A percentile compares a stretch with the other conserved stretches of the same genome.
These are phyloP conservation scores for Lasiodiplodia theobromae DNA, from an alignment of 2,329 filamentous ascomycete species.

Conservation along the genomic window DNA sequence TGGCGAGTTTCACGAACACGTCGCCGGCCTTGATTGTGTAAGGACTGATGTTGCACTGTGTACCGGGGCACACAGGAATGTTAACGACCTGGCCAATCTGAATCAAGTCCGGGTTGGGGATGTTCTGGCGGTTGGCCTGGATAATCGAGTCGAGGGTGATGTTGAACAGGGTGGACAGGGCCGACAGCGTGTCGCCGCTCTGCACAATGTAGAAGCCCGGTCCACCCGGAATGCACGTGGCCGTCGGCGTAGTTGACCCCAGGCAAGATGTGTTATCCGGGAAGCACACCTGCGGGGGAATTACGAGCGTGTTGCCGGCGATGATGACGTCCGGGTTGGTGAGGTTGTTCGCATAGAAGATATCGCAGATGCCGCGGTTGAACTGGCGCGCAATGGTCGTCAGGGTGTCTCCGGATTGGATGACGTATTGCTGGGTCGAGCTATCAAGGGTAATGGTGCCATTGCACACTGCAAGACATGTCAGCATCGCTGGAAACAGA, in stretches of 20 bases:
- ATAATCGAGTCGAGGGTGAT: conserved; percentile 36
- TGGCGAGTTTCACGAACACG: conserved; percentile 36
- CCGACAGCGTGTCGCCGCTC: conserved; percentile 35
- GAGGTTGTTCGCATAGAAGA: conserved; percentile 30
- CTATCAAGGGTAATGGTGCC: conserved; percentile 13
- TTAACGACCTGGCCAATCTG: conserved; percentile 36
- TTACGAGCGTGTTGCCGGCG: conserved; percentile 24
- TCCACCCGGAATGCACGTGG: conserved; percentile 36
- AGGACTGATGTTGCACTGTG: conserved; percentile 34
- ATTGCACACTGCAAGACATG: conserved; percentile 7
- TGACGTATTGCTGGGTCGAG: conserved; percentile 19
- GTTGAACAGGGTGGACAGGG: conserved; percentile 36
- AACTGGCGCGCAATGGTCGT: conserved; percentile 22
- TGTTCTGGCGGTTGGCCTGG: conserved; percentile 35
- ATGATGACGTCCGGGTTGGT: conserved; percentile 23
- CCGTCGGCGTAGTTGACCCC: conserved; percentile 28
- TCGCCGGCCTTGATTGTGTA: conserved; percentile 37
- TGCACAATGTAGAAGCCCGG: conserved; percentile 35
- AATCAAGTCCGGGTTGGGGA: conserved; percentile 35
- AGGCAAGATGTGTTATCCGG: conserved; percentile 38
- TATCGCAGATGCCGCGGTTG: conserved; percentile 31
- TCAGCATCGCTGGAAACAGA: not conserved
- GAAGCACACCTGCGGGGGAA: conserved; percentile 28
- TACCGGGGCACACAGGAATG: conserved; percentile 36
- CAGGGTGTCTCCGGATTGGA: conserved; percentile 30